Conservation (phyloP, 2,329 filamentous ascomycete genomes). For the Tolypocladium nubicola region DNA sequence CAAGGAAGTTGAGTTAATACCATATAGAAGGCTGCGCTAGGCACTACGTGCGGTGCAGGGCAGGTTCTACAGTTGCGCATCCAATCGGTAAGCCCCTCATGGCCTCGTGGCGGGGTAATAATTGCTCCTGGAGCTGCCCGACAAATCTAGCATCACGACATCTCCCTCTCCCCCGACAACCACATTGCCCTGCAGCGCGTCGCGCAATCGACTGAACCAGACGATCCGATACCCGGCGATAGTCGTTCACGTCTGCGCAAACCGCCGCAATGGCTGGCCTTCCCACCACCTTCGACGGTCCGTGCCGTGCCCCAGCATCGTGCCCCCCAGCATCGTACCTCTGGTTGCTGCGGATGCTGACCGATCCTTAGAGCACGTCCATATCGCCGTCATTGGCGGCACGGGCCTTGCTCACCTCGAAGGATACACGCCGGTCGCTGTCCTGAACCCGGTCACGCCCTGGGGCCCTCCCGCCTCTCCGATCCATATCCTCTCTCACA, state of each 20-base stretch:
- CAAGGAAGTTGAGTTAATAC: too few species aligned
- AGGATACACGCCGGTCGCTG: constrained; percentile 75
- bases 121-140: background rate
- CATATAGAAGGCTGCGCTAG: too few species aligned
- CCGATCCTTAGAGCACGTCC: constrained; percentile 47
- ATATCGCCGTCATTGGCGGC: constrained; percentile 85
- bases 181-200: background rate
- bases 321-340: background rate
- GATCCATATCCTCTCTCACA: constrained; percentile 83
- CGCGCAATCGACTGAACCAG: background rate
- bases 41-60: too few species aligned
- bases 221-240: background rate
- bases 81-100: background rate
- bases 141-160: background rate
- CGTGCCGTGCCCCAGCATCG: constrained; percentile 17
- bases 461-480: constrained; percentile 72
- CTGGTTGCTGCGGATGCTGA: constrained; percentile 4
- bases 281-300: constrained; percentile 49
- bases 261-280: constrained; percentile 36
- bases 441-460: constrained; percentile 66
- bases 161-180: background rate
- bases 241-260: background rate
- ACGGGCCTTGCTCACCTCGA: constrained; percentile 85
- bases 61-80: too few species aligned
- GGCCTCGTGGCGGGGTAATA: background rate